Percentiles rank a stretch among this genome's conserved stretches.
Evolutionary conservation across 306 rosid species (phyloP).

Genomic region (Rubus idaeus): DNA sequence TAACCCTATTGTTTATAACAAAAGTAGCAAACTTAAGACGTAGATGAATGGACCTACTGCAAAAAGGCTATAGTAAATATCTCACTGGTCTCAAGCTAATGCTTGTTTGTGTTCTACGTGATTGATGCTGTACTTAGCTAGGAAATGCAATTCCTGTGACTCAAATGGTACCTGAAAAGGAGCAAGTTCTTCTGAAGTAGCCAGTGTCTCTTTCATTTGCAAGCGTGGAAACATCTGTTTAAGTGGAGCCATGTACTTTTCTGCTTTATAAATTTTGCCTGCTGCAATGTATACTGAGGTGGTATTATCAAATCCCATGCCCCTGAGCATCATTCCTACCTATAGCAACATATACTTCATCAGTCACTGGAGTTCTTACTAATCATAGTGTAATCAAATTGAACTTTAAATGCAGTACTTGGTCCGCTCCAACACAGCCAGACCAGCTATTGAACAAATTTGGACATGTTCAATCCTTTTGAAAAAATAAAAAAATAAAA

Average conservation of each 20-base stretch:
- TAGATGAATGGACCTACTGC: not conserved
- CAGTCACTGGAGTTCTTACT: slow-evolving; percentile 9
- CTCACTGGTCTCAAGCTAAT: slow-evolving; percentile 12
- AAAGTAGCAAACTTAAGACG: slow-evolving; percentile 49
- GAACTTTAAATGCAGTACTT: not conserved
- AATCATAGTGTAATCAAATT: not conserved
- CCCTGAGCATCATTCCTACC: slow-evolving; percentile 99
- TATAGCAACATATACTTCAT: slow-evolving; percentile 29
- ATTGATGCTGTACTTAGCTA: slow-evolving; percentile 13
- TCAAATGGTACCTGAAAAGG: slow-evolving; percentile 63
- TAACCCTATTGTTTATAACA: slow-evolving; percentile 1
- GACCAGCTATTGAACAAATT: too few relatives aligned
- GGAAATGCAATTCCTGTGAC: slow-evolving; percentile 15
- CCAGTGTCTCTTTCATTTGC: slow-evolving; percentile 79
- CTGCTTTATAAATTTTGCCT: slow-evolving; percentile 80
- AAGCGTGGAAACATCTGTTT: slow-evolving; percentile 90
- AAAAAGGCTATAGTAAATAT: slow-evolving; percentile 19
- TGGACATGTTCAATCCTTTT: too few relatives aligned
- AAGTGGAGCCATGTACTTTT: slow-evolving; percentile 90
- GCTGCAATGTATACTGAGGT: slow-evolving; percentile 88
- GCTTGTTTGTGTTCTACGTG: slow-evolving; percentile 22
- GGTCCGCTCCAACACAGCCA: too few relatives aligned
- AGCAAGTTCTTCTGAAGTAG: slow-evolving; percentile 80
- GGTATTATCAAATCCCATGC: slow-evolving; percentile 94
- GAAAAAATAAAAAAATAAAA: too few relatives aligned